Percentiles rank a stretch among this genome's conserved stretches.
Evolutionary conservation across 768 basidiomycete genomes (phyloP).

Genomic region (Sarcomyxa edulis): DNA sequence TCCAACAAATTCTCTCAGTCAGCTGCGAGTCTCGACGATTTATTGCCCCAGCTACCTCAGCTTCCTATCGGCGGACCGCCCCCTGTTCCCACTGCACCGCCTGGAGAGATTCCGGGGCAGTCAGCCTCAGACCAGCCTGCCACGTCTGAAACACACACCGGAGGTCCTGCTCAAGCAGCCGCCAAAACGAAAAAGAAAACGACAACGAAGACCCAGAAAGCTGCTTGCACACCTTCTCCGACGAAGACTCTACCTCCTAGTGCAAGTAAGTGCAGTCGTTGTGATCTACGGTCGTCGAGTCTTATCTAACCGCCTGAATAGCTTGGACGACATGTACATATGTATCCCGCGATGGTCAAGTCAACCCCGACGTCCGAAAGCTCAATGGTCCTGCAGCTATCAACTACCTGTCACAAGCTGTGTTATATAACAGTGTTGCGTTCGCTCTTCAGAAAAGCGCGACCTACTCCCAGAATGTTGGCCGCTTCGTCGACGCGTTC

Average conservation of each 20-base stretch:
- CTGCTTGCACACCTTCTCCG: conserved; percentile 44
- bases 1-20: too few relatives aligned
- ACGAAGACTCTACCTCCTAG: conserved; percentile 41
- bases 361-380: conserved; percentile 49
- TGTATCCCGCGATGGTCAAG: conserved; percentile 42
- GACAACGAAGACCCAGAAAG: conserved; percentile 21
- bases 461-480: conserved; percentile 29
- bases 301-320: conserved; percentile 6
- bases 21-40: too few relatives aligned
- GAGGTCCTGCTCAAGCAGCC: conserved; percentile 27
- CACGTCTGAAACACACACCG: conserved; percentile 17
- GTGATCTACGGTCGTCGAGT: neutral
- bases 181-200: too few relatives aligned
- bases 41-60: too few relatives aligned
- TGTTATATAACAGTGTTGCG: conserved; percentile 40
- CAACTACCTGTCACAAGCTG: conserved; percentile 34
- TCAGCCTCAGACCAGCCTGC: conserved; percentile 8
- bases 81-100: too few relatives aligned
- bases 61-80: too few relatives aligned
- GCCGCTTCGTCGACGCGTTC: conserved; percentile 34
- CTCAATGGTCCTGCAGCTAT: conserved; percentile 38
- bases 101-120: neutral
- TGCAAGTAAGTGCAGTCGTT: conserved; percentile 34
- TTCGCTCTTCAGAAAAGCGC: conserved; percentile 28
- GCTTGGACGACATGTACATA: conserved; percentile 41